A percentile compares a stretch with the other conserved stretches of the same genome.
These are phyloP conservation scores for Dothistroma septosporum DNA, from an alignment of 2,329 filamentous ascomycete species.

Conservation along the genomic window DNA sequence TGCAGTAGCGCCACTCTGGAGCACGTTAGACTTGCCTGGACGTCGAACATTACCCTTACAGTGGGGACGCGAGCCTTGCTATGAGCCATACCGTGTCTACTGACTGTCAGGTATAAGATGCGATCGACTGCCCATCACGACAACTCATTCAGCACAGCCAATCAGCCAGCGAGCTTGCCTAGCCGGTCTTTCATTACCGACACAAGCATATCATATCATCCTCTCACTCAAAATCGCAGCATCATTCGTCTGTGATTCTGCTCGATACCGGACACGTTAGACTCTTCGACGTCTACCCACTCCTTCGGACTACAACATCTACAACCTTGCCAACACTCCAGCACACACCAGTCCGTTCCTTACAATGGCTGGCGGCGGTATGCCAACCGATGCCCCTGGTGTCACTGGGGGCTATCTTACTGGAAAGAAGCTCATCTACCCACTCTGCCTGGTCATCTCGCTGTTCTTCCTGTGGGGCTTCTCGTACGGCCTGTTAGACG, in stretches of 20 bases:
- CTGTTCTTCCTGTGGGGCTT: constrained; percentile 47
- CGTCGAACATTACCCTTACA: constrained; percentile 6
- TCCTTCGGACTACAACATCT: constrained; percentile 2
- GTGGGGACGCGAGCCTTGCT: not conserved
- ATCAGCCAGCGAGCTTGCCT: constrained; percentile 10
- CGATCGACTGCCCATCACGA: constrained; percentile 5
- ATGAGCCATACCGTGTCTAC: not conserved
- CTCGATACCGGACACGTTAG: not conserved
- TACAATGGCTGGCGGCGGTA: constrained; percentile 41
- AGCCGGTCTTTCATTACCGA: constrained; percentile 21
- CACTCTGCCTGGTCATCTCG: constrained; percentile 45
- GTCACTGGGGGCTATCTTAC: constrained; percentile 43
- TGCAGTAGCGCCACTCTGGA: constrained; percentile 17
- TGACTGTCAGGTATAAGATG: constrained; percentile 16
- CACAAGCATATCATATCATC: constrained; percentile 6
- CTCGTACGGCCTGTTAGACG: constrained; percentile 33
- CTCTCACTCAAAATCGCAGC: constrained; percentile 16
- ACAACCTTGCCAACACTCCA: constrained; percentile 2
- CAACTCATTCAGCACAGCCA: constrained; percentile 13
- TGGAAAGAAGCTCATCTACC: constrained; percentile 46
- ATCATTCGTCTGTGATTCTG: constrained; percentile 17
- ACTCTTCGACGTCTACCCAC: not conserved
- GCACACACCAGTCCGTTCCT: not conserved
- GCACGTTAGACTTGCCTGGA: constrained; percentile 13
- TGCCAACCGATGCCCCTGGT: constrained; percentile 37